A percentile compares a stretch with the other conserved stretches of the same genome.
These are phyloP conservation scores for Collybia sp. DNA, from an alignment of 768 basidiomycete species.

Conservation along the genomic window DNA sequence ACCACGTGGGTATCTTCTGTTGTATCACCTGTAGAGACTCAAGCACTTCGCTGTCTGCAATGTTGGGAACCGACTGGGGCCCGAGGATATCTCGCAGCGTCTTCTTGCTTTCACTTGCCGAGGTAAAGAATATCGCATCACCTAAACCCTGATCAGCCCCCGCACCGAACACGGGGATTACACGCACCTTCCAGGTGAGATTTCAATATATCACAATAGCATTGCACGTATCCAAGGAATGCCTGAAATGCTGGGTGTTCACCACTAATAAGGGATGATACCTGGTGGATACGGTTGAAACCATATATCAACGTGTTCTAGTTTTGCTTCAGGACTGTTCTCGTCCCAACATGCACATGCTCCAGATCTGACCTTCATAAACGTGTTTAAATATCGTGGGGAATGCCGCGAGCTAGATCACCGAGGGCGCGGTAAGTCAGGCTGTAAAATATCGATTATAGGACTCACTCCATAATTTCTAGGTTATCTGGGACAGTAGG, in stretches of 20 bases:
- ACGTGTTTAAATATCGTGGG: constrained; percentile 18
- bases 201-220: constrained; percentile 15
- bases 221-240: constrained; percentile 17
- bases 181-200: constrained; percentile 18
- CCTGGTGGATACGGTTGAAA: constrained; percentile 16
- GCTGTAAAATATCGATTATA: too few relatives aligned
- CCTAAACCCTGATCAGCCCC: constrained; percentile 7
- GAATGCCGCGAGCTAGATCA: constrained; percentile 8
- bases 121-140: constrained; percentile 20
- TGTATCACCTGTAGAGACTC: not conserved
- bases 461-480: constrained; percentile 16
- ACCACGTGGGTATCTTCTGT: not conserved
- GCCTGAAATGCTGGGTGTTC: constrained; percentile 8
- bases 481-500: constrained; percentile 17
- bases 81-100: constrained; percentile 10
- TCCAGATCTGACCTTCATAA: constrained; percentile 21
- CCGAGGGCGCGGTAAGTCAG: not conserved
- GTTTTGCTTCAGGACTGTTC: not conserved
- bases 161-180: too few relatives aligned
- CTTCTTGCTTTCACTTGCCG: constrained; percentile 3
- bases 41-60: not conserved
- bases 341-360: too few relatives aligned
- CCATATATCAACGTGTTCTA: constrained; percentile 23
- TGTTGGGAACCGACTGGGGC: constrained; percentile 5
- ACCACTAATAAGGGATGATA: constrained; percentile 10